Evolutionary conservation across 176 grass and related monocot genomes (phyloP).

Genomic region (Areca catechu): DNA sequence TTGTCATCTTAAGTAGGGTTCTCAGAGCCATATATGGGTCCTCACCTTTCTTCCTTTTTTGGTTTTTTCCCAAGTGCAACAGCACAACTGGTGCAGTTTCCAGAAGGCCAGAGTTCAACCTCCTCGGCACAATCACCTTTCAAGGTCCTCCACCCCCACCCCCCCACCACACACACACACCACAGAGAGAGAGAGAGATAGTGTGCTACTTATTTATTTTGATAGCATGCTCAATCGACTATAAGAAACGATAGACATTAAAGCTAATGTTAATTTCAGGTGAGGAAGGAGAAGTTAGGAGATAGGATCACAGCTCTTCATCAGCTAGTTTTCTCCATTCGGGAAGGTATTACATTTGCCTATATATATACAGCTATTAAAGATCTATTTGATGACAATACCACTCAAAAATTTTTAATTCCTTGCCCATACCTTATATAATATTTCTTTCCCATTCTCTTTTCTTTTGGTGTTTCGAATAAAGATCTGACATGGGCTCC

Average conservation of each 20-base stretch:
- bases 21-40: background rate
- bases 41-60: slow-evolving; percentile 2
- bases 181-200: too few relatives aligned
- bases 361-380: background rate
- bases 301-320: slow-evolving; percentile 98
- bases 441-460: too few relatives aligned
- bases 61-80: slow-evolving; percentile 35
- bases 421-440: too few relatives aligned
- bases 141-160: slow-evolving; percentile 38
- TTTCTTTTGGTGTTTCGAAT: slow-evolving; percentile 15
- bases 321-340: slow-evolving; percentile 95
- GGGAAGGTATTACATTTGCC: slow-evolving; percentile 61
- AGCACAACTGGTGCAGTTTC: slow-evolving; percentile 73
- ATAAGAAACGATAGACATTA: too few relatives aligned
- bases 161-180: too few relatives aligned
- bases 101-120: slow-evolving; percentile 89
- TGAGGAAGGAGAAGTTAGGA: slow-evolving; percentile 96
- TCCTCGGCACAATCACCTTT: slow-evolving; percentile 59
- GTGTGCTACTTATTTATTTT: background rate
- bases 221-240: too few relatives aligned
- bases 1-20: background rate
- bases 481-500: slow-evolving; percentile 28
- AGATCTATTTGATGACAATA: too few relatives aligned
- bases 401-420: too few relatives aligned
- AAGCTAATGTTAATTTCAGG: slow-evolving; percentile 30